Conservation (phyloP, 768 basidiomycete species). For the Agaricus sinodeliciosus region DNA sequence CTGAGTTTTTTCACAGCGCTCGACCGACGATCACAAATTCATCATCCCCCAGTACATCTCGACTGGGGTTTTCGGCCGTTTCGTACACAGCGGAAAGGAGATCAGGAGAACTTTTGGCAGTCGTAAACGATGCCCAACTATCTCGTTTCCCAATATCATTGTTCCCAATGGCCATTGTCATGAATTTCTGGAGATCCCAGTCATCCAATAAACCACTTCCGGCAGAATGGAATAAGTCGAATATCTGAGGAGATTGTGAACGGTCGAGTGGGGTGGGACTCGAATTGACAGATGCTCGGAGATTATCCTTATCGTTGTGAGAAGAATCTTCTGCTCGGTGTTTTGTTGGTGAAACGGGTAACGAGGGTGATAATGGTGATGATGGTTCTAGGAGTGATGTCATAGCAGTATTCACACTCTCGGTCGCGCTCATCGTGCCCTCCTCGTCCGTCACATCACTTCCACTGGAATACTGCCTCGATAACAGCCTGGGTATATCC, state of each 20-base stretch:
- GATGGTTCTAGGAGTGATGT: constrained; percentile 13
- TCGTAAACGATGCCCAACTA: constrained; percentile 28
- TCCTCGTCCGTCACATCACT: constrained; percentile 6
- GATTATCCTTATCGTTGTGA: not conserved
- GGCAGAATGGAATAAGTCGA: not conserved
- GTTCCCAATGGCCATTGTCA: not conserved
- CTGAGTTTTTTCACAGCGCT: no score
- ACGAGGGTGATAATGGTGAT: constrained; percentile 13
- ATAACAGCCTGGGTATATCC: constrained; percentile 9
- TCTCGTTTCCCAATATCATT: constrained; percentile 14
- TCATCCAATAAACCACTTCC: not conserved
- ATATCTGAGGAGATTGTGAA: not conserved
- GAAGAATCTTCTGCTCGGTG: not conserved
- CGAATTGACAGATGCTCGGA: not conserved
- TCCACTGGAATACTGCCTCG: constrained; percentile 4
- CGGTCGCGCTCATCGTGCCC: not conserved
- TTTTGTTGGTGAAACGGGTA: constrained; percentile 9
- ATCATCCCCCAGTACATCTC: not conserved
- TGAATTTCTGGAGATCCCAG: constrained; percentile 13
- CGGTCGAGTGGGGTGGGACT: not conserved
- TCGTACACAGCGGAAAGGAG: constrained; percentile 12
- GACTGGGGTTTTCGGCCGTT: not conserved
- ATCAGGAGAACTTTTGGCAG: constrained; percentile 26
- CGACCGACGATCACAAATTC: not conserved
- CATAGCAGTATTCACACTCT: constrained; percentile 5